Percentiles rank a stretch among this genome's conserved stretches.
Evolutionary conservation across 495 filamentous ascomycete species (phyloP).

Genomic region (Aspergillus baeticus): DNA sequence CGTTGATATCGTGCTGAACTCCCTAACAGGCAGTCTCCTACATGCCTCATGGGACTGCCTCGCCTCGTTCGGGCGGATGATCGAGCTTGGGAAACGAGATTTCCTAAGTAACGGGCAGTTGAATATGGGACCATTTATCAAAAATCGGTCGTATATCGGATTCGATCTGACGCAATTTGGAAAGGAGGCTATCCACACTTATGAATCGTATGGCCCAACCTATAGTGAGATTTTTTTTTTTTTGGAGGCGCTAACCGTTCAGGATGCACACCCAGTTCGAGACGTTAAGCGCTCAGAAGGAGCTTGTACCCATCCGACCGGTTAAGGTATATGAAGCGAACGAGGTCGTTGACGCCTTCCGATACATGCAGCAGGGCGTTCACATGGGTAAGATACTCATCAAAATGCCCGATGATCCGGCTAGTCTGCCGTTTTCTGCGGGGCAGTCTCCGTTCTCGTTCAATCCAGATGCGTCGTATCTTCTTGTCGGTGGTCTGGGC

Average conservation of each 20-base stretch:
- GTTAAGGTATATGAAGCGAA: constrained; percentile 37
- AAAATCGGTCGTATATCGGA: constrained; percentile 30
- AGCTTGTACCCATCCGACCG: constrained; percentile 10
- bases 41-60: constrained; percentile 52
- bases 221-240: background rate
- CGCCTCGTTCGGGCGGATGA: constrained; percentile 49
- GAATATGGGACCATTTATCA: constrained; percentile 36
- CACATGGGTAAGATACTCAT: constrained; percentile 35
- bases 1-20: constrained; percentile 52
- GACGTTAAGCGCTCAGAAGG: background rate
- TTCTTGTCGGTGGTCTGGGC: constrained; percentile 11
- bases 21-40: constrained; percentile 46
- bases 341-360: constrained; percentile 47
- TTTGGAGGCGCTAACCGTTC: too few species aligned
- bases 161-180: constrained; percentile 19
- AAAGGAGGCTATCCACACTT: background rate
- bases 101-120: constrained; percentile 23
- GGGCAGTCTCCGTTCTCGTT: constrained; percentile 25
- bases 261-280: background rate
- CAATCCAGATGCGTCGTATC: constrained; percentile 27
- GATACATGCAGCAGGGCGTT: constrained; percentile 44
- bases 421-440: constrained; percentile 47
- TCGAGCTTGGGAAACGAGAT: constrained; percentile 45
- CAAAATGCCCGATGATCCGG: constrained; percentile 23
- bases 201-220: background rate